phyloP scores from a whole-genome alignment of 1,284 basidiomycete species.

The Exobasidium cylindrosporum region DNA sequence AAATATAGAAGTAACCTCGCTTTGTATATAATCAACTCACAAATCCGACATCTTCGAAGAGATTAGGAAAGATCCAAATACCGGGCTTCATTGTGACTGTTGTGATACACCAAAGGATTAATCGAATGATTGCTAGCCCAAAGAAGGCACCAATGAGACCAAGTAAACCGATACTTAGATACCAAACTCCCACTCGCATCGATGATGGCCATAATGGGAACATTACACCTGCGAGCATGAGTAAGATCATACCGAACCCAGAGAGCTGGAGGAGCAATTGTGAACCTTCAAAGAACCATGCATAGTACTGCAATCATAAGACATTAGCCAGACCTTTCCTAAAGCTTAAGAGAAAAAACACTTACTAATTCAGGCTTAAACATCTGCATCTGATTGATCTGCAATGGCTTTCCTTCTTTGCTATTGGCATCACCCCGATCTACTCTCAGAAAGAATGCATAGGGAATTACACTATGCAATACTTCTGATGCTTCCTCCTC shows the following conservation, averaged over 20 bases:
- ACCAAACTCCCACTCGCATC: slow-evolving; percentile 94
- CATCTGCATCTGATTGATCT: slow-evolving; percentile 74
- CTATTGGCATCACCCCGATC: slow-evolving; percentile 69
- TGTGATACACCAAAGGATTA: slow-evolving; percentile 94
- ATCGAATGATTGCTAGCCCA: slow-evolving; percentile 80
- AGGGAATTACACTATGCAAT: slow-evolving; percentile 72
- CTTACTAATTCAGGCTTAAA: slow-evolving; percentile 56
- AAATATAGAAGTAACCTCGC: background rate
- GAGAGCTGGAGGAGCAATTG: slow-evolving; percentile 92
- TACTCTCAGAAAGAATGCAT: slow-evolving; percentile 56
- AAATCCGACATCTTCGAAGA: slow-evolving; percentile 98
- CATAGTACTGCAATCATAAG: slow-evolving; percentile 61
- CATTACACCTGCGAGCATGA: slow-evolving; percentile 97
- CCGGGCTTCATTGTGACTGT: slow-evolving; percentile 79
- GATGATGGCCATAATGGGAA: slow-evolving; percentile 95
- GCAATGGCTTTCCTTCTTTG: slow-evolving; percentile 38
- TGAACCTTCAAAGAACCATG: slow-evolving; percentile 94
- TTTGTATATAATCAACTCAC: slow-evolving; percentile 66
- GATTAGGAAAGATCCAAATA: slow-evolving; percentile 98
- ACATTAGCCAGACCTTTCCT: background rate
- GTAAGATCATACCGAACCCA: slow-evolving; percentile 81
- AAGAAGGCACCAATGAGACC: slow-evolving; percentile 89
- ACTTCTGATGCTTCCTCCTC: slow-evolving; percentile 74
- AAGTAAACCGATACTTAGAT: slow-evolving; percentile 81
- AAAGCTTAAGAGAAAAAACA: background rate